Base-by-base conservation (phyloP, 331 rosid genomes). In the Spiraea crenata region DNA sequence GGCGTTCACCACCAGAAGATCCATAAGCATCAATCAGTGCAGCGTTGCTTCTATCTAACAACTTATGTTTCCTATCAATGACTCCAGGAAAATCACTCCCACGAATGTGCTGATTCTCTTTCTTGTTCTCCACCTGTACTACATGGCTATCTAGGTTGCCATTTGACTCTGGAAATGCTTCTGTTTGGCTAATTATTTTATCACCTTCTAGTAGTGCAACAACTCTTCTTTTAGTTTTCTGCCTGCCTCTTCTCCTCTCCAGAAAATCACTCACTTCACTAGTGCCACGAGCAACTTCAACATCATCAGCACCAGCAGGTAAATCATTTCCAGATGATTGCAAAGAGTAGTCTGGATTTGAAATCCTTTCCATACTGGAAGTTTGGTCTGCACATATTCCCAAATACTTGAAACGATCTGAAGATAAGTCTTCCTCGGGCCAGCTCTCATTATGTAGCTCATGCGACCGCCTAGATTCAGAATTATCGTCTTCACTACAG, bases 401-500 rank as follows among this genome's bases (percentile, higher is more conserved):
- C 73, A 34, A 69, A 75, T 55, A 63, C 38, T 76, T 70, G 6
- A 65, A 76, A 68, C 62, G 70, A 70, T 66, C 73, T 73, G 65
- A 76, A 75, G 75, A 71, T 62, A 72, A 45, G 70, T 68, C 71
- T 60, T 74, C 80, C 63, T 79, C 90, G 74, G 72, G 62, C 76
- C 56, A 78, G 41, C 31, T 75, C 61, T 67, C 83, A 64, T 79
- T 67, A 3, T 41, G 59, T 19, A 67, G 74, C 58, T 82, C 73
- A 81, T 82, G 78, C 46, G 83, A 73, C 59, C 67, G 84, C 61
- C 57, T 88, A 72, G 81, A 68, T 71, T 85, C 86, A 68, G 35
- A 37, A 48, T 73, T 68, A 67, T 87, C 96, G 63, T 86, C 89
- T 56, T 89, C 96, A 76, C 93, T 88, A 50, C 86, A 80, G 82